Evolutionary conservation across 2,329 filamentous ascomycete genomes (phyloP), one percentile per base, ranked within the genome.

Genomic region (Fonsecaea pedrosoi): DNA sequence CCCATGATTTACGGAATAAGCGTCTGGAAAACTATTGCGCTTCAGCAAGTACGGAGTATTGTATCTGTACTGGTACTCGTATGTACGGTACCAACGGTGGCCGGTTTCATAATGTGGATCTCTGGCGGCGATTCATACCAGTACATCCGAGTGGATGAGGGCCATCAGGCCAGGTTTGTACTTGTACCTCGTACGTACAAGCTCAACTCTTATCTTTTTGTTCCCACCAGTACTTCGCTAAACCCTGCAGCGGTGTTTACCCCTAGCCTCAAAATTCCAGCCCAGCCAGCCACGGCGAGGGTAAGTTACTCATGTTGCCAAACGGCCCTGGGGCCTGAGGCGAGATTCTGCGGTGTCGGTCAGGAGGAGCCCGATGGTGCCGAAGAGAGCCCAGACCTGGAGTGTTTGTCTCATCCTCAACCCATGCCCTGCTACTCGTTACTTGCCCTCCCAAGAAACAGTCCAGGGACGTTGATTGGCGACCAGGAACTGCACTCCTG

Each of bases 301-400:
- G 25, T 25, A 25, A 25, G 25, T 25, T 25, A 25, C 25, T 25
- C 25, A 2, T 50, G 45, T 9, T 12, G 25, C 12, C 18, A 50
- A 12, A 25, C 18, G 2, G 18, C 40, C 40, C 40, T 45, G 15
- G 15, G 6, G 5, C 5, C 40, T 21, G 40, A 18, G 10, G 45
- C 18, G 8, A 12, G 21, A 50, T 10, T 50, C 6, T 50, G 45
- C 45, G 9, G 18, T 18, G 45, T 50, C 45, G 45, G 45, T 50
- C 45, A 50, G 45, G 45, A 50, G 25, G 45, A 50, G 45, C 45
- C 45, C 45, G 45, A 50, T 25, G 7, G 18, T 50, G 45, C 45
- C 45, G 45, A 50, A 50, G 45, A 50, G 45, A 50, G 45, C 21
- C 45, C 45, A 50, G 45, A 10, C 21, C 45, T 25, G 13, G 18